Evolutionary conservation across 1,284 basidiomycete species (phyloP), one percentile per base, ranked within the genome.

Genomic region (Bondarzewia mesenterica): DNA sequence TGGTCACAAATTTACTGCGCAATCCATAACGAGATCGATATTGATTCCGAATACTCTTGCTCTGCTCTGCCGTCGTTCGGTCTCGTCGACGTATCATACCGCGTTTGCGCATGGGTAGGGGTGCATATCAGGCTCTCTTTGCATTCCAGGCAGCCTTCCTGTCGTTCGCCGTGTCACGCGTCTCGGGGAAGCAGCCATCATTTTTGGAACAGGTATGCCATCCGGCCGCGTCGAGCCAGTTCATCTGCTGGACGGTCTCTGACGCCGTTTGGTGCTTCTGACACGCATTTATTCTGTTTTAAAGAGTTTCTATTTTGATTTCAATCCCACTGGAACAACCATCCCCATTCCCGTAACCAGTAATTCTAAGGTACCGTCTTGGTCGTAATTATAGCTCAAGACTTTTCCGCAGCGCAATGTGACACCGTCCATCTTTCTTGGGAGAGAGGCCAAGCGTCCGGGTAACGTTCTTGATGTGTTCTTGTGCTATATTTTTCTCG

Each of bases 291-390:
- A 47, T 40, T 20, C 12, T 27, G 6, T 42, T 12, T n/a, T 42
- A 14, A 37, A 78, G 73, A 66, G 82, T 48, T 73, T 85, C 65
- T 66, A 70, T 60, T 76, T 80, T 57, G 68, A 74, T 58, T 79
- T 70, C 62, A 70, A 70, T 40, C 61, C 58, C 15, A 52, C 58
- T 15, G 60, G 61, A 5, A 67, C 72, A 49, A 63, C 70, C 12
- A 60, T 73, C 25, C 75, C 76, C 10, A 65, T 74, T 41, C 75
- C 75, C 29, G 67, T 70, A 4, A 75, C 75, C 32, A 62, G 76
- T 78, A 54, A 42, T 63, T 55, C 8, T 40, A 1, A 15, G 16
- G 26, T 49, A 22, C 18, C 18, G 7, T 39, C 21, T 53, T 39
- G 7, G 16, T 42, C 27, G 25, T 6, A 3, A 4, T 4, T 7